phyloP scores from a whole-genome alignment of 2,329 filamentous ascomycete genomes.

The Penicillium sp. region DNA sequence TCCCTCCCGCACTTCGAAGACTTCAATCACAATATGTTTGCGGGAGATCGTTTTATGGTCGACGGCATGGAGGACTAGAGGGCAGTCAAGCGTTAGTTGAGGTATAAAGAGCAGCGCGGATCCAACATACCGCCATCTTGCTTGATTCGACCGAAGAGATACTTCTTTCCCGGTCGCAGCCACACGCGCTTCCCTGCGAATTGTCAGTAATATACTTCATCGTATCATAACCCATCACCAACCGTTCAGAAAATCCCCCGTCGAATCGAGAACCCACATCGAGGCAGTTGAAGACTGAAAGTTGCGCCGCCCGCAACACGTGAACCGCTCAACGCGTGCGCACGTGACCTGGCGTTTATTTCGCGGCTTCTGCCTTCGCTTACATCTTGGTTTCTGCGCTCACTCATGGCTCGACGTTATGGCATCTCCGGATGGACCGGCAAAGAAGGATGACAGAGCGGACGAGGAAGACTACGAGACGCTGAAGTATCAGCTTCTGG shows the following conservation, averaged over 20 bases:
- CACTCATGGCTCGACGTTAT: conserved; percentile 19
- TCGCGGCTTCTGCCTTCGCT: conserved; percentile 21
- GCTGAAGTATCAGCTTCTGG: conserved; percentile 83
- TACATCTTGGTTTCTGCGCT: conserved; percentile 6
- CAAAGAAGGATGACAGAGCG: conserved; percentile 4
- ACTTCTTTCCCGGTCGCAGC: conserved; percentile 78
- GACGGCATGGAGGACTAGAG: conserved; percentile 62
- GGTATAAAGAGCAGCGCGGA: not conserved
- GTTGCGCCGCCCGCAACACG: conserved; percentile 10
- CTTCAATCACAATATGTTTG: conserved; percentile 74
- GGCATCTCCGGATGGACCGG: conserved; percentile 18
- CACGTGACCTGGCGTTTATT: conserved; percentile 33
- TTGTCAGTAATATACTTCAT: conserved; percentile 35
- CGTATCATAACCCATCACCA: conserved; percentile 6
- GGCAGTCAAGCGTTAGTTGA: conserved; percentile 1
- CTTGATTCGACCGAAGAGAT: conserved; percentile 76
- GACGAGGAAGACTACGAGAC: conserved; percentile 49
- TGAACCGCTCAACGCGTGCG: conserved; percentile 27
- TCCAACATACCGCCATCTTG: conserved; percentile 51
- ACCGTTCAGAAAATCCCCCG: conserved; percentile 46
- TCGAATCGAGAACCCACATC: conserved; percentile 62
- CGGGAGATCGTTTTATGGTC: conserved; percentile 79
- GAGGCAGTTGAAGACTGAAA: conserved; percentile 10
- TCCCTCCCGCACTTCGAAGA: conserved; percentile 60
- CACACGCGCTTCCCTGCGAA: conserved; percentile 64